phyloP scores from a whole-genome alignment of 495 filamentous ascomycete species.

The Pyrenula aspistea region DNA sequence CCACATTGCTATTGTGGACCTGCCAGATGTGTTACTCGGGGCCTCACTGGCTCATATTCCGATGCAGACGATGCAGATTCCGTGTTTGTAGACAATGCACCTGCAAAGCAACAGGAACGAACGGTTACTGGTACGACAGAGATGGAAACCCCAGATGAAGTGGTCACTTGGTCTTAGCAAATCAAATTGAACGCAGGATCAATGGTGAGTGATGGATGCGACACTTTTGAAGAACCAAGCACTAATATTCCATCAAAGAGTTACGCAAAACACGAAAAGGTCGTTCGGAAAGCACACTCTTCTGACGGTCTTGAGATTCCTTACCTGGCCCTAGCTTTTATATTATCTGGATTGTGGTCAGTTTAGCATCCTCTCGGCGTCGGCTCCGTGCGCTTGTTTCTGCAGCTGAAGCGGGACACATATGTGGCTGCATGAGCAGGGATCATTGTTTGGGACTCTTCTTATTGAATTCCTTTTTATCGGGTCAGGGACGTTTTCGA shows the following conservation, averaged over 20 bases:
- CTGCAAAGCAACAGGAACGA: conserved; percentile 26
- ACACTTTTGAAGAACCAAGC: no score
- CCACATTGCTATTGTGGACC: conserved; percentile 61
- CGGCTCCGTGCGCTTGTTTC: neutral
- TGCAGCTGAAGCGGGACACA: neutral
- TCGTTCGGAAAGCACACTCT: no score
- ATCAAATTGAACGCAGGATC: no score
- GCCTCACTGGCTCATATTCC: conserved; percentile 73
- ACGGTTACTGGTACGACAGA: neutral
- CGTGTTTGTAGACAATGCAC: conserved; percentile 62
- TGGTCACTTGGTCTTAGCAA: no score
- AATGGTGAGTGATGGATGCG: no score
- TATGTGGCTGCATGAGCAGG: neutral
- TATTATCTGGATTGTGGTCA: neutral
- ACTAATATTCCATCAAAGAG: no score
- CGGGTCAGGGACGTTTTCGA: neutral
- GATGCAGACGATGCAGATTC: conserved; percentile 67
- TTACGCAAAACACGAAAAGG: no score
- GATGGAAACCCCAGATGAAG: neutral
- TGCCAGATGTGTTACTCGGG: conserved; percentile 68
- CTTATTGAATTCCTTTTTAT: neutral
- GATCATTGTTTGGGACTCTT: neutral
- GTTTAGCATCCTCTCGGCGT: neutral
- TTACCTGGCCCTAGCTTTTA: no score
- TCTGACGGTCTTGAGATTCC: no score